Base-by-base conservation (phyloP, 306 rosid species). In the Parietaria judaica region DNA sequence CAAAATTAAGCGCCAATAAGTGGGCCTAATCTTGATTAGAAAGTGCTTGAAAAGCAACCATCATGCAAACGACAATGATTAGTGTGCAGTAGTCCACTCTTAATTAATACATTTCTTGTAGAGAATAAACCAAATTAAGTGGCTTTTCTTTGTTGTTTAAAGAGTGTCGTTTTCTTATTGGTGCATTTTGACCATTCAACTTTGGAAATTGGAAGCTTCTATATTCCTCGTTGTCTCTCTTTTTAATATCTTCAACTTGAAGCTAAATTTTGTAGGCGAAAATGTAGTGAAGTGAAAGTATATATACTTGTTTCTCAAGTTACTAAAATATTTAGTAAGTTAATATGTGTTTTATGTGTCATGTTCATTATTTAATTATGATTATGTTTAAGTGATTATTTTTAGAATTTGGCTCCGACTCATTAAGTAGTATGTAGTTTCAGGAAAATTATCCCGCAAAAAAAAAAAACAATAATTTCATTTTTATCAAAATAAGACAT, bases 121-220 rank as follows among this genome's bases (percentile, higher is more conserved):
- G 9, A 41, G 6, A 41, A 41, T 61, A 45, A 48, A 47, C 66
- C 46, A 11, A 43, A 23, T 23, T 23, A 23, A 41, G 9, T 8
- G 13, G 45, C 53, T 62, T 62, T 23, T 23, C 31, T 23, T 23
- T 23, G 31, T 23, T 62, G 17, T 49, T 54, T 12, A 23, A 8
- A 48, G 11, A 60, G 45, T 41, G 45, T 23, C 31, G 31, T 23
- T 2, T 23, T 23, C 31, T 23, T 23, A 23, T 23, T 23, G 31
- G 31, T 23, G 31, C 31, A 23, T 23, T 23, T 23, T 23, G 31
- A 23, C 31, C 31, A 23, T 23, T 23, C 31, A 23, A 23, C 31
- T 23, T 23, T 23, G 31, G 31, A 23, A 23, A 23, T 17, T 60
- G 8, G 64, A 60, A 60, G 51, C 44, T 60, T 60, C 64, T 13